A percentile compares a stretch with the other conserved stretches of the same genome.
Conservation (phyloP, 2,329 filamentous ascomycete species). For the Penicillium hesseltinei region DNA sequence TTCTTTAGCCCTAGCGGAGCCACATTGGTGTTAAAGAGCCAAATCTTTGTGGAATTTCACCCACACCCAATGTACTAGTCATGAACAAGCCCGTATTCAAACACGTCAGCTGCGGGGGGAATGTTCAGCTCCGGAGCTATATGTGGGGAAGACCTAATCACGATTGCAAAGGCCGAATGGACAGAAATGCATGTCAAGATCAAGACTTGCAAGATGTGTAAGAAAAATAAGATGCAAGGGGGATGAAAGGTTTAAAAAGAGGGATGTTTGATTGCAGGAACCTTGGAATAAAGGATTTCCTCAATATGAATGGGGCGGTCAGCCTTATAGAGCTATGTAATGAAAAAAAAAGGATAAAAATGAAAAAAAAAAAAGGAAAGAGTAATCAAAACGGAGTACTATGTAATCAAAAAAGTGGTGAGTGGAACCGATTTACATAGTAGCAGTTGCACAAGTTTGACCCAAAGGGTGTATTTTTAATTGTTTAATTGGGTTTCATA, state of each 20-base stretch:
- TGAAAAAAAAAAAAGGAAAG: background rate
- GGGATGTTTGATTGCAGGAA: background rate
- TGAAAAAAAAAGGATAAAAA: background rate
- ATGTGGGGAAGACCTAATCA: background rate
- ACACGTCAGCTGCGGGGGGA: conserved; percentile 18
- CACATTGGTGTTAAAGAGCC: conserved; percentile 16
- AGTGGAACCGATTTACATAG: background rate
- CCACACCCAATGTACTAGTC: conserved; percentile 3
- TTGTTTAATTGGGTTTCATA: background rate
- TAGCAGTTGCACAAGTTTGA: background rate
- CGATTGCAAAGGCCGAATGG: background rate
- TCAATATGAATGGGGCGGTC: conserved; percentile 15
- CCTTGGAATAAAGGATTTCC: background rate
- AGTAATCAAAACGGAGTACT: background rate
- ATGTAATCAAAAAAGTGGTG: background rate
- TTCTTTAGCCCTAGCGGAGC: conserved; percentile 30
- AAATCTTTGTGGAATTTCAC: conserved; percentile 3
- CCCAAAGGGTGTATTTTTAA: background rate
- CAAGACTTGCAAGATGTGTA: background rate
- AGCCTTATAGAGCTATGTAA: conserved; percentile 20
- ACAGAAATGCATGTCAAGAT: background rate
- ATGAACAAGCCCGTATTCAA: conserved; percentile 7
- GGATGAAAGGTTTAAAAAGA: background rate
- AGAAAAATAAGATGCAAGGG: background rate
- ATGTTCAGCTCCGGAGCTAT: background rate